phyloP scores from a whole-genome alignment of 1,284 basidiomycete genomes.

The Entoloma clypeatum region DNA sequence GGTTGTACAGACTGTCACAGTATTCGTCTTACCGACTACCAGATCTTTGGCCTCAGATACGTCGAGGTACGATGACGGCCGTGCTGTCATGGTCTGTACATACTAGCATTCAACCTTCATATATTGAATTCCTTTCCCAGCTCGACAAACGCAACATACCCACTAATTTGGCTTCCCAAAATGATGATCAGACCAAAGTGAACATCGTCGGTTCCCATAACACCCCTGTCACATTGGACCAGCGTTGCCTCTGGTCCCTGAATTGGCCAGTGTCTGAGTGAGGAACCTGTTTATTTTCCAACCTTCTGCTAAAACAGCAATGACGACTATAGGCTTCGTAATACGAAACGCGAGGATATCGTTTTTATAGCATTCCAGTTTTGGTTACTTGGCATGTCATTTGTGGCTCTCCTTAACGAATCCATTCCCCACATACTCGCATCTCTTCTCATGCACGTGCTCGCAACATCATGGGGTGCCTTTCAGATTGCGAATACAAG shows the following conservation, averaged over 20 bases:
- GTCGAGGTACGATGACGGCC: slow-evolving; percentile 18
- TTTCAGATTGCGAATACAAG: slow-evolving; percentile 61
- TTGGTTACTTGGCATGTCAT: slow-evolving; percentile 77
- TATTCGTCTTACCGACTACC: slow-evolving; percentile 15
- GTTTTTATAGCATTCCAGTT: slow-evolving; percentile 75
- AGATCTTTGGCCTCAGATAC: slow-evolving; percentile 12
- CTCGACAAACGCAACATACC: slow-evolving; percentile 20
- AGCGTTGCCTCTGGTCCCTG: slow-evolving; percentile 52
- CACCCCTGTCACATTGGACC: slow-evolving; percentile 34
- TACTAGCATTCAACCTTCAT: background rate
- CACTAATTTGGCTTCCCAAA: slow-evolving; percentile 25
- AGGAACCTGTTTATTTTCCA: slow-evolving; percentile 21
- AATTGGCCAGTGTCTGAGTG: slow-evolving; percentile 66
- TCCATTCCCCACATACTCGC: slow-evolving; percentile 77
- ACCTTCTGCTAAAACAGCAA: background rate
- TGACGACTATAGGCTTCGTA: slow-evolving; percentile 44
- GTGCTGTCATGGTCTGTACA: slow-evolving; percentile 7
- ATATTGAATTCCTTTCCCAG: slow-evolving; percentile 3
- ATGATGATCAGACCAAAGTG: slow-evolving; percentile 37
- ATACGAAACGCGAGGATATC: slow-evolving; percentile 75
- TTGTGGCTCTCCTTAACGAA: slow-evolving; percentile 74
- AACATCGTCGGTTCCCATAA: slow-evolving; percentile 38
- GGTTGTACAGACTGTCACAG: slow-evolving; percentile 14
- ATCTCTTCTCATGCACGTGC: slow-evolving; percentile 64
- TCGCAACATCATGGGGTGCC: slow-evolving; percentile 67